These are phyloP conservation scores for Colletotrichum phormii DNA, from an alignment of 2,329 filamentous ascomycete genomes.

Conservation along the genomic window DNA sequence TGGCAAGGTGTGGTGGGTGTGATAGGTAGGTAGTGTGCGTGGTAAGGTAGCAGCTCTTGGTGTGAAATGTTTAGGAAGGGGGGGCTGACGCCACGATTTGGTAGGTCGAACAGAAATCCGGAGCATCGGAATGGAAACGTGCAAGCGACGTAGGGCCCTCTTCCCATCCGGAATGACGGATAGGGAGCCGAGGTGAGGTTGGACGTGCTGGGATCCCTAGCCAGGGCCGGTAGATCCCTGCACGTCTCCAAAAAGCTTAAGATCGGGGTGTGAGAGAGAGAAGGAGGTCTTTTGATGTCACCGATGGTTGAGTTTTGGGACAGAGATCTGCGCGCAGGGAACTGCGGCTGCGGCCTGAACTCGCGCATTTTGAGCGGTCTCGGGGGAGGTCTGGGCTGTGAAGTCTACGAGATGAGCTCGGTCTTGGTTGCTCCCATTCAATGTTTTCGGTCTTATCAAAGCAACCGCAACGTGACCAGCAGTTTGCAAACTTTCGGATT, in stretches of 20 bases:
- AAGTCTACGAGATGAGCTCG: not conserved
- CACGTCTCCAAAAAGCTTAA: constrained; percentile 27
- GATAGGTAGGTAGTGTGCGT: not conserved
- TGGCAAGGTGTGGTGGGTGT: not conserved
- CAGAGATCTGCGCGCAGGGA: not conserved
- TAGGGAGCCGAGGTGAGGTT: constrained; percentile 7
- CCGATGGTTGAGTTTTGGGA: not conserved
- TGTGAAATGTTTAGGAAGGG: not conserved
- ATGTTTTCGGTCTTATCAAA: not conserved
- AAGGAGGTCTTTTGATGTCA: constrained; percentile 17
- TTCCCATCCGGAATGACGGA: not conserved
- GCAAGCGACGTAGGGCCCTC: not conserved
- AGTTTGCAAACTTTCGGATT: not conserved
- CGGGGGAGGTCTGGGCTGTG: not conserved
- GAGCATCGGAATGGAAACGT: constrained; percentile 2
- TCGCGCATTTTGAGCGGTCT: not conserved
- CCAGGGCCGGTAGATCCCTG: constrained; percentile 24
- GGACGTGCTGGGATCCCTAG: constrained; percentile 7
- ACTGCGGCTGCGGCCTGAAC: not conserved
- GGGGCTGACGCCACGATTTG: not conserved
- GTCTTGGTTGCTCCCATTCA: not conserved
- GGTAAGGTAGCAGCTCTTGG: not conserved
- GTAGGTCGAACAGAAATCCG: not conserved
- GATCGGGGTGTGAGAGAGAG: constrained; percentile 1
- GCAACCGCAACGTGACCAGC: not conserved